Evolutionary conservation across 306 rosid species (phyloP), one percentile per base, ranked within the genome.

Genomic region (Vicia sativa): DNA sequence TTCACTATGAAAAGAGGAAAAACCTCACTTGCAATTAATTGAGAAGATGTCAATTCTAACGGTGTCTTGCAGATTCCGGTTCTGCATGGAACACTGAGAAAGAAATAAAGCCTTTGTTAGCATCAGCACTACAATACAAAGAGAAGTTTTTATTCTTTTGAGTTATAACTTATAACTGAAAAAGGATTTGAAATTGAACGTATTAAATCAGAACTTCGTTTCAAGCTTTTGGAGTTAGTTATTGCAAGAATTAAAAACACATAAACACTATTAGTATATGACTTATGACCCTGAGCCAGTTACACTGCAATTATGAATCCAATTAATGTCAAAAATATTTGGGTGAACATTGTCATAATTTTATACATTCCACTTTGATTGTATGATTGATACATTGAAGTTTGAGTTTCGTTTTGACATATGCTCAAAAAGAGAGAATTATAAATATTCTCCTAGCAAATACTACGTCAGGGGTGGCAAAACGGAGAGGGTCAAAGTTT

Each of bases 41-140:
- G 96, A 16, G 95, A 86, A 45, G 81, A 78, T 79, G 96, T 83
- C 77, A 92, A 75, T 71, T 86, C 96, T 21, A 89, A 35, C 46
- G 96, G 96, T 54, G 93, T 73, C 74, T 58, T 81, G 62, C 96
- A 92, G 7, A 78, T 74, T 73, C 87, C 85, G 5, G 53, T 53
- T 79, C 87, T 78, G 72, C 95, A 92, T 5, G 85, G 89, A 63
- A 86, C 84, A 37, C 98, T 87, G 68, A 62, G 56, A 70, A 75
- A 16, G 46, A 72, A 54, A 72, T 23, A 29, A 14, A 18, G 39
- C 37, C 26, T 23, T 37, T 18, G 44, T 70, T 8, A 59, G 41
- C 11, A 45, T 43, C 42, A 75, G 34, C 63, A 60, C 28, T 25
- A 37, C 7, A 7, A 35, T 38, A 26, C 39, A 48, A 8, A 73